Conservation (phyloP, 2,329 filamentous ascomycete species). For the Corniculantispora saksenae region DNA sequence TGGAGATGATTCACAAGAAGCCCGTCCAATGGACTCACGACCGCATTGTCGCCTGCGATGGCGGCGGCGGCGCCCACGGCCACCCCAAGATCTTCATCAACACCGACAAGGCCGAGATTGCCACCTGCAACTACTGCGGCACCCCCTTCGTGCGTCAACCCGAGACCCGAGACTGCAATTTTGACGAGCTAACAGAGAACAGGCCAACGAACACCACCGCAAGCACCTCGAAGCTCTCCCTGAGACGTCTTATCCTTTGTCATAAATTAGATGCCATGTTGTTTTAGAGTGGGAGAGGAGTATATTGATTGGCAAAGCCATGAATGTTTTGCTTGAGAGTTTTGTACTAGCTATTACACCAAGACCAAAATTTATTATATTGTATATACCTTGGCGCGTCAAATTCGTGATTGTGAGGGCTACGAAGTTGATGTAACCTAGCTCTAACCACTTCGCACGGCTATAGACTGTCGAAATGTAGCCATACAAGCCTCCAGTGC, state of each 20-base stretch:
- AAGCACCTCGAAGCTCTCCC: slow-evolving; percentile 81
- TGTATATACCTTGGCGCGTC: slow-evolving; percentile 5
- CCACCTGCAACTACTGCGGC: slow-evolving; percentile 88
- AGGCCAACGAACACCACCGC: slow-evolving; percentile 91
- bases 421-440: neutral
- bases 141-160: slow-evolving; percentile 76
- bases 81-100: slow-evolving; percentile 98
- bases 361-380: slow-evolving; percentile 12
- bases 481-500: too few species aligned
- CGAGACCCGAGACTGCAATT: too few species aligned
- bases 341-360: slow-evolving; percentile 10
- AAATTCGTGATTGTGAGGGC: neutral
- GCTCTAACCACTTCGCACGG: too few species aligned
- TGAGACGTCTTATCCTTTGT: slow-evolving; percentile 78
- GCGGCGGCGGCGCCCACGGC: slow-evolving; percentile 77
- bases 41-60: slow-evolving; percentile 82
- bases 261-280: slow-evolving; percentile 34
- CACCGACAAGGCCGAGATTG: slow-evolving; percentile 93
- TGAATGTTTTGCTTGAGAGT: neutral
- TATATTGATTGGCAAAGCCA: neutral
- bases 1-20: slow-evolving; percentile 94
- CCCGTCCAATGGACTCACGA: slow-evolving; percentile 90
- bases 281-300: neutral
- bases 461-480: too few species aligned
- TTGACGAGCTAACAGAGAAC: slow-evolving; percentile 19